Percentiles rank a stretch among this genome's conserved stretches.
These are phyloP conservation scores for Seiridium cupressi DNA, from an alignment of 2,329 filamentous ascomycete genomes.

Conservation along the genomic window DNA sequence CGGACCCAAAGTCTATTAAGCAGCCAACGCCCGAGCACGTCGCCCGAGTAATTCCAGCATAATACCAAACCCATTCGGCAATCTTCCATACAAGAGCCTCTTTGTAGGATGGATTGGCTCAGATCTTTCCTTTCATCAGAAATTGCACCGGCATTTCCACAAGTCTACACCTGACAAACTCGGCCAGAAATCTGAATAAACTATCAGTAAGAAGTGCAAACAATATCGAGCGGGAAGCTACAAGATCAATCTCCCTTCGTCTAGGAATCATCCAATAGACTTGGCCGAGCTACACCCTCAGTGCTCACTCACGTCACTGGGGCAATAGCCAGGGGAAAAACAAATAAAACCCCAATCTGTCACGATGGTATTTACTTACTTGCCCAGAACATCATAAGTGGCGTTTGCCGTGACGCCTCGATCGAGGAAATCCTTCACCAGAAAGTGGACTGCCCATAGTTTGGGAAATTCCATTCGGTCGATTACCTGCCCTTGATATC, in stretches of 20 bases:
- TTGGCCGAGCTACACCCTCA: no score
- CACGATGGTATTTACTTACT: conserved; percentile 23
- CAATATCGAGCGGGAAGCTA: background rate
- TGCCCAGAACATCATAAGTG: conserved; percentile 43
- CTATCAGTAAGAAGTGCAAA: no score
- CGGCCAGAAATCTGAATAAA: conserved; percentile 32
- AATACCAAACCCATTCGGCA: no score
- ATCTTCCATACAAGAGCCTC: no score
- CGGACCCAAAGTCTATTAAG: background rate
- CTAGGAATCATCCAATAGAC: background rate
- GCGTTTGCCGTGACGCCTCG: conserved; percentile 39
- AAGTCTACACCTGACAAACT: conserved; percentile 31
- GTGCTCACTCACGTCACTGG: no score
- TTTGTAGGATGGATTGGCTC: background rate
- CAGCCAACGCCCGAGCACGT: background rate
- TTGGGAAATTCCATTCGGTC: conserved; percentile 8
- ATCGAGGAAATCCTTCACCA: conserved; percentile 44
- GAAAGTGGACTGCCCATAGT: conserved; percentile 28
- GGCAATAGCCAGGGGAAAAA: no score
- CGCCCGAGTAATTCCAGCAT: background rate
- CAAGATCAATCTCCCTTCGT: background rate
- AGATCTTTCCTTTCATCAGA: conserved; percentile 9
- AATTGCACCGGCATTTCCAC: conserved; percentile 9
- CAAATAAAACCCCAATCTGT: no score
- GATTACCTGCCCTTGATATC: conserved; percentile 9